Evolutionary conservation across 2,329 filamentous ascomycete genomes (phyloP).

Genomic region (Sporothrix humicola): DNA sequence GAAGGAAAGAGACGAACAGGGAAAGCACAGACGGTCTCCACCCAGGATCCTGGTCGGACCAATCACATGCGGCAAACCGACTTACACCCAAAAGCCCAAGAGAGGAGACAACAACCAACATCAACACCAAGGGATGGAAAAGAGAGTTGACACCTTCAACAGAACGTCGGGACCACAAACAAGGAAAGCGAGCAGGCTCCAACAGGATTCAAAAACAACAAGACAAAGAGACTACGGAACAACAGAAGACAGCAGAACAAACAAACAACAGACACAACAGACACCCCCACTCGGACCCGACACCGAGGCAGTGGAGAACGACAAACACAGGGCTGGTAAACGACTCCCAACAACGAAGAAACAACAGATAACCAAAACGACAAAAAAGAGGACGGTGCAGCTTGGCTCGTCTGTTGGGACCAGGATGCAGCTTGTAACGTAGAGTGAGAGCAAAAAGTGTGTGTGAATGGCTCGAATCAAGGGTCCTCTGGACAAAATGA

Average conservation of each 20-base stretch:
- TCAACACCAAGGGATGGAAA: background rate
- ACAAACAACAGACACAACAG: background rate
- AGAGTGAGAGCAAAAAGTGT: background rate
- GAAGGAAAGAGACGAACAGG: no score
- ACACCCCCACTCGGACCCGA: background rate
- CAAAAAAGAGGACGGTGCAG: background rate
- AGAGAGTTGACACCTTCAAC: background rate
- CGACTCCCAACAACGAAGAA: no score
- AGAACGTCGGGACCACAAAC: background rate
- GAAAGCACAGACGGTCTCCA: no score
- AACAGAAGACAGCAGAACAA: background rate
- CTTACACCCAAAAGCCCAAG: background rate
- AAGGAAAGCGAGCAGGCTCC: background rate
- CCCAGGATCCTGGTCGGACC: background rate
- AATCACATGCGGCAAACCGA: background rate
- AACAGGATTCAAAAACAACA: background rate
- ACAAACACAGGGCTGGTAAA: no score
- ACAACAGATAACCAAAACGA: constrained; percentile 1
- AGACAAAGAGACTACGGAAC: background rate
- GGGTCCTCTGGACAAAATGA: background rate
- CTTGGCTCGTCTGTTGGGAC: constrained; percentile 1
- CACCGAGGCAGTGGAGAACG: constrained; percentile 15
- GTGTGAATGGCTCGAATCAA: background rate
- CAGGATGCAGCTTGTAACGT: background rate
- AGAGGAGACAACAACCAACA: background rate